These are phyloP conservation scores for Apodospora peruviana DNA, from an alignment of 495 filamentous ascomycete species.

Conservation along the genomic window DNA sequence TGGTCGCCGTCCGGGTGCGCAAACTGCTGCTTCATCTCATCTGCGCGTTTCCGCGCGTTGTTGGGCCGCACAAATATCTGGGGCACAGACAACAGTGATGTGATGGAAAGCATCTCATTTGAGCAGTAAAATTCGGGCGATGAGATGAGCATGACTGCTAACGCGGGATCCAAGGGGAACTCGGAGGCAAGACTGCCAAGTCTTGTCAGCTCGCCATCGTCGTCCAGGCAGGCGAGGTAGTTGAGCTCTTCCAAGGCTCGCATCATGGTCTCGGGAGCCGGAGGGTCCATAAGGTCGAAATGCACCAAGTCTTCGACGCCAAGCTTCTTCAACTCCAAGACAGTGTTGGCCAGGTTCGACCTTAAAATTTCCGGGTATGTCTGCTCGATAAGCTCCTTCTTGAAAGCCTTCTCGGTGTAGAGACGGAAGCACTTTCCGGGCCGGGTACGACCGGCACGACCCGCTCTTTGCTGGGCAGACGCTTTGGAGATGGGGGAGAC, in stretches of 20 bases:
- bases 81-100: constrained; percentile 87
- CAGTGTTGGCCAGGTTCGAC: constrained; percentile 89
- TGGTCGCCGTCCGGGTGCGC: constrained; percentile 92
- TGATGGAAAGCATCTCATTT: constrained; percentile 95
- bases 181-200: constrained; percentile 87
- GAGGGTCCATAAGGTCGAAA: constrained; percentile 98
- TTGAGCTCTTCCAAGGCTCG: constrained; percentile 96
- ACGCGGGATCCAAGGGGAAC: constrained; percentile 89
- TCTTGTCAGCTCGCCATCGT: constrained; percentile 84
- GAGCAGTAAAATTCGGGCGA: constrained; percentile 98
- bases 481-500: constrained; percentile 97
- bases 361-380: constrained; percentile 94
- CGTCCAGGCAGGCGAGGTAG: constrained; percentile 92
- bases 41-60: constrained; percentile 78
- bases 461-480: constrained; percentile 95
- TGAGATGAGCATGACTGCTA: constrained; percentile 96
- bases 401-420: constrained; percentile 94
- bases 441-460: constrained; percentile 96
- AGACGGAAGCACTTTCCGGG: constrained; percentile 97
- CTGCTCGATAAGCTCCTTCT: constrained; percentile 95
- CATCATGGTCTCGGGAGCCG: constrained; percentile 98
- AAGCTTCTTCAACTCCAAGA: constrained; percentile 95
- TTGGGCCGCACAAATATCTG: constrained; percentile 90
- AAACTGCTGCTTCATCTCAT: constrained; percentile 95
- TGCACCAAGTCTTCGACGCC: constrained; percentile 95